Evolutionary conservation across 148 eudicot species (phyloP), one percentile per base, ranked within the genome.

Genomic region (Vaccinium corymbosum): DNA sequence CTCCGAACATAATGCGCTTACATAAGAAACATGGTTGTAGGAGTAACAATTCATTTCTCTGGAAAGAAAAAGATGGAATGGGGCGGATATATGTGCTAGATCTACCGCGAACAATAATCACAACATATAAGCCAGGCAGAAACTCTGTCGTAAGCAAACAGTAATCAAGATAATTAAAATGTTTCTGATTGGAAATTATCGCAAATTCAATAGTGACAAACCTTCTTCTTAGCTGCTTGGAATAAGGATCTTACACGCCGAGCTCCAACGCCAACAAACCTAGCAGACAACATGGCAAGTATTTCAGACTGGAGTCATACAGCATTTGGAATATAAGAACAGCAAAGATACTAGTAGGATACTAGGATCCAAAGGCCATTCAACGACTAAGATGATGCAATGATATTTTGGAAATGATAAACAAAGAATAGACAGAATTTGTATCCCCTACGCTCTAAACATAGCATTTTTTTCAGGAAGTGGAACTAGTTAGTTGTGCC

Each of bases 191-290:
- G 10, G 20, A 52, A 66, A 51, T 4, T 48, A 7, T 12, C 62
- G 15, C 57, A 19, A 22, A 27, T 0, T n/a, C 11, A 22, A 62
- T 14, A 59, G 59, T 10, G 20, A 83, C 84, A 35, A 75, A 97
- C 98, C 99, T 97, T 97, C 88, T 97, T 97, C 90, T 94, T 97
- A 75, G 99, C 98, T 79, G 97, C 99, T 90, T 97, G 98, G 86
- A 97, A 97, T 84, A 97, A 89, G 81, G 99, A 97, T 89, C 99
- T 91, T 84, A 93, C 99, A 74, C 98, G 94, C 35, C 98, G 97
- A 88, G 99, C 99, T 89, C 99, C 99, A 89, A 97, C 98, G 71
- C 99, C 99, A 84, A 97, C 99, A 92, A 94, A 97, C 99, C 99
- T 97, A 89, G 42, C 19, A 80, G 35, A 85, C 17, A 53, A 74